Conservation (phyloP, 306 rosid species). For the Corylus avellana region DNA sequence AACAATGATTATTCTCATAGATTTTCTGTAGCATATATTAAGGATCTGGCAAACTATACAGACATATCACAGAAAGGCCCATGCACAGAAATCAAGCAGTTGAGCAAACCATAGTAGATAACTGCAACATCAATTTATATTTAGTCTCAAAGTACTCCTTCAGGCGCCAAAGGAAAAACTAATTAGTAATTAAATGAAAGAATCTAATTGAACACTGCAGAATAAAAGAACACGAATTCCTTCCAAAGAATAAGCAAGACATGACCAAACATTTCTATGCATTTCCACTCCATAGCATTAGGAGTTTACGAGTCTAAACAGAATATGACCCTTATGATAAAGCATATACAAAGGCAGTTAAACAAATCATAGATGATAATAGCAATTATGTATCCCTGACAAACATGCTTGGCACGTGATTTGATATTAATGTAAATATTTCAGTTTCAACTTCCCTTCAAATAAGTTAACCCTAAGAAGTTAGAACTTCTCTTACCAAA, state of each 20-base stretch:
- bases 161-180: not conserved
- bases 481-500: not conserved
- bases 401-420: not conserved
- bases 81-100: not conserved
- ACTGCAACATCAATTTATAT: not conserved
- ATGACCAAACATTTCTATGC: not conserved
- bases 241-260: slow-evolving; percentile 12
- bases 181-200: not conserved
- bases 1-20: not conserved
- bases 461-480: not conserved
- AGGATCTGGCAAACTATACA: not conserved
- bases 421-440: not conserved
- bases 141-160: not conserved
- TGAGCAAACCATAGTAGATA: not conserved
- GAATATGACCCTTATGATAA: not conserved
- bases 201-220: not conserved
- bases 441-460: not conserved
- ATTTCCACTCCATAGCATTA: not conserved
- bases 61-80: not conserved
- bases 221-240: not conserved
- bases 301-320: not conserved
- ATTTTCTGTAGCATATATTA: slow-evolving; percentile 5
- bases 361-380: not conserved
- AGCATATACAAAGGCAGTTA: not conserved
- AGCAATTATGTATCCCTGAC: not conserved